Evolutionary conservation across 306 rosid species (phyloP).

Genomic region (Hippophae tibetana): DNA sequence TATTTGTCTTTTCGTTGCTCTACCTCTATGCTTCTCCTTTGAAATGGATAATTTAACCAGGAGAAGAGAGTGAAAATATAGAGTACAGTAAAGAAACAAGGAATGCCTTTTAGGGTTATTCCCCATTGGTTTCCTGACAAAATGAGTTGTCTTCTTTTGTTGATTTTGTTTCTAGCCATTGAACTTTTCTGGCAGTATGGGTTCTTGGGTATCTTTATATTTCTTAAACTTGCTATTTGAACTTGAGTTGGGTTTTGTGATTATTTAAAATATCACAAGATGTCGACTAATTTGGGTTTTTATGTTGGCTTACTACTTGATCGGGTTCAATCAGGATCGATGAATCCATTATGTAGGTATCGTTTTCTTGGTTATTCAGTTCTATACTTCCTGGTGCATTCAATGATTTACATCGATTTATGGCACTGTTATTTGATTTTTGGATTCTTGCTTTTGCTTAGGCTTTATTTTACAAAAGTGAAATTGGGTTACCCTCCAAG

Average conservation of each 20-base stretch:
- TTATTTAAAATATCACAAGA: background rate
- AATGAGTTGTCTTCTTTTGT: too few relatives aligned
- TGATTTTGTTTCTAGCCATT: too few relatives aligned
- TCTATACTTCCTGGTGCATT: slow-evolving; percentile 5
- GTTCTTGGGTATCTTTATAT: too few relatives aligned
- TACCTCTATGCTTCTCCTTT: too few relatives aligned
- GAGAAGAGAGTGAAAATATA: too few relatives aligned
- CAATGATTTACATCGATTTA: background rate
- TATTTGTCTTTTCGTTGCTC: too few relatives aligned
- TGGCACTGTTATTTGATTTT: slow-evolving; percentile 3
- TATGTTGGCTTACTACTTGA: slow-evolving; percentile 7
- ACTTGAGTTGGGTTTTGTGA: background rate
- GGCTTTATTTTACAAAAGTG: slow-evolving; percentile 82
- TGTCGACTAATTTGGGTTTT: slow-evolving; percentile 19
- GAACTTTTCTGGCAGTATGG: too few relatives aligned
- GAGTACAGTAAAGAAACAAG: too few relatives aligned
- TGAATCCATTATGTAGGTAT: slow-evolving; percentile 22
- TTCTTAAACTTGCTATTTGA: background rate
- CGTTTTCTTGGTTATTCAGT: slow-evolving; percentile 13
- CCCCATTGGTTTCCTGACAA: too few relatives aligned
- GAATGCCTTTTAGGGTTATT: too few relatives aligned
- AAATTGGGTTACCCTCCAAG: slow-evolving; percentile 83
- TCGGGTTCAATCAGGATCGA: slow-evolving; percentile 4
- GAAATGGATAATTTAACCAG: too few relatives aligned
- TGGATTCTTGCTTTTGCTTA: slow-evolving; percentile 33